Evolutionary conservation across 257 asterid genomes (phyloP), one percentile per base, ranked within the genome.

Genomic region (Ophiorrhiza pumila): DNA sequence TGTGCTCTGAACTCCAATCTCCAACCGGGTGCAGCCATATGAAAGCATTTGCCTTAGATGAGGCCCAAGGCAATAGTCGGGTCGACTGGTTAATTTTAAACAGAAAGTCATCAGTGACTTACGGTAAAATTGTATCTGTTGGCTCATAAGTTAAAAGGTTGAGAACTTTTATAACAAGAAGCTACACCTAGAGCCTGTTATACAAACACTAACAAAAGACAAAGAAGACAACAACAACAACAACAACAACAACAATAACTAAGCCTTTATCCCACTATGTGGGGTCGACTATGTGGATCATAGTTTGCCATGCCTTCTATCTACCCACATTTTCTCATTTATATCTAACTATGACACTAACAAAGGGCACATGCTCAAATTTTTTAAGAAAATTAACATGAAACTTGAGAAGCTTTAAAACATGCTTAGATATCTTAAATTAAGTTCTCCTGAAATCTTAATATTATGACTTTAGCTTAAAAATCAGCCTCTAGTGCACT

Each of bases 11-110:
- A 95, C 99, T 76, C 99, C 99, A 77, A 95, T 95, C 86, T 95
- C 99, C 69, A 95, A 87, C 65, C 98, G 85, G 13, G 99, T 95
- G 81, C 98, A 95, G 69, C 99, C 98, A 81, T 95, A 95, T 11
- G 83, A 77, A 79, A 92, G 99, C 99, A 95, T 95, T 86, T 95
- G 99, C 82, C 99, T 85, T 81, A 95, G 77, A 83, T 95, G 99
- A 52, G 99, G 97, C 73, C 99, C 99, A 75, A 95, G 94, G 87
- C 99, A 95, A 80, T 95, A 95, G 74, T 92, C 99, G 75, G 98
- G 99, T 77, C 98, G 88, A 85, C 99, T 94, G 77, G 77, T 61
- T 46, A 47, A 75, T 71, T 74, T 63, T 45, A 29, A 77, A 70
- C 50, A 65, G 71, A 71, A 80, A 15, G 43, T 69, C 34, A 77